phyloP scores from a whole-genome alignment of 2,329 filamentous ascomycete species.

The Fusarium aywerte region DNA sequence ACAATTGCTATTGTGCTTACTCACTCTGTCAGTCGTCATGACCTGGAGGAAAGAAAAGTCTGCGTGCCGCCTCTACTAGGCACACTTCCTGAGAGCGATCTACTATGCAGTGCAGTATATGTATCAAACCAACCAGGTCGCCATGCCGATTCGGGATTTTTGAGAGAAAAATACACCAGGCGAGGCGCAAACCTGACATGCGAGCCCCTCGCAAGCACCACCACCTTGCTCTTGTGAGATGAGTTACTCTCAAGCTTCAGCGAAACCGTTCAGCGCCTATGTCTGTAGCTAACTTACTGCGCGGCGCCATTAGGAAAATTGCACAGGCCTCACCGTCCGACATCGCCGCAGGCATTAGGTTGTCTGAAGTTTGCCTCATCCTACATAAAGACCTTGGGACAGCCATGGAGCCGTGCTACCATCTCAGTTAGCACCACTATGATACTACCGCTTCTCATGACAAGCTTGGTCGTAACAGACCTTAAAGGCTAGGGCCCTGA shows the following conservation, averaged over 20 bases:
- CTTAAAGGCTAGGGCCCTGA: constrained; percentile 25
- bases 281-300: constrained; percentile 22
- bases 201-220: constrained; percentile 35
- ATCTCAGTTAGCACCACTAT: constrained; percentile 24
- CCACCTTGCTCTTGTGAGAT: constrained; percentile 6
- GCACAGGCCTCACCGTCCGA: constrained; percentile 43
- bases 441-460: constrained; percentile 8
- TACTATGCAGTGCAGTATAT: constrained; percentile 16
- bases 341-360: constrained; percentile 33
- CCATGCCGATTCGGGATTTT: constrained; percentile 27
- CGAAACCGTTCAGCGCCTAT: constrained; percentile 28
- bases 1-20: constrained; percentile 6
- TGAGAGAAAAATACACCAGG: constrained; percentile 19
- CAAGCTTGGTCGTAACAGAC: constrained; percentile 16
- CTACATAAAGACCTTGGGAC: constrained; percentile 21
- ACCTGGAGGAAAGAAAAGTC: constrained; percentile 4
- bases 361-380: constrained; percentile 23
- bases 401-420: constrained; percentile 24
- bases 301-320: constrained; percentile 35
- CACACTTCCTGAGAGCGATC: constrained; percentile 23
- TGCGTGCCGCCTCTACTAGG: constrained; percentile 10
- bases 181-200: constrained; percentile 37
- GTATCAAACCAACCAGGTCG: constrained; percentile 13
- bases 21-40: constrained; percentile 21
- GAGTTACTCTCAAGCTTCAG: constrained; percentile 32